Base-by-base conservation (phyloP, 2,329 filamentous ascomycete species). In the Massarina eburnea region DNA sequence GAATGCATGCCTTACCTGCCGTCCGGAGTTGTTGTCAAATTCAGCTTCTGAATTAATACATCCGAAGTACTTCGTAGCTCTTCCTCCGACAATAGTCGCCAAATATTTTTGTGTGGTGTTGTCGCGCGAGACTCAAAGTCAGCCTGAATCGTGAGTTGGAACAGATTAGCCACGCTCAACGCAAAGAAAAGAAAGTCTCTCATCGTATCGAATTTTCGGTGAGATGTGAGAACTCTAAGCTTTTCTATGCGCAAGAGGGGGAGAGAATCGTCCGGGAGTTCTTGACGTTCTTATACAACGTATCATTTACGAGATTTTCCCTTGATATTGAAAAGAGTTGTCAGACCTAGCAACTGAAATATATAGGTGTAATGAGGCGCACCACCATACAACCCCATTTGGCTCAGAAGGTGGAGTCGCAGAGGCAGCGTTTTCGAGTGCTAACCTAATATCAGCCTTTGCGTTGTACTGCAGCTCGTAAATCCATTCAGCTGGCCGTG, bases 41-140 rank as follows among this genome's bases (percentile, higher is more conserved):
- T 38, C 8, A 49, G 36, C 24, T 39, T 46, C 10, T 43, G 33
- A 15, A 20, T 20, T n/a, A 49, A 29, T 9, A 45, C 22, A 9
- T 20, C 12, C 1, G 39, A 39, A 14, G 46, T 40, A 15, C 35
- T 37, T 8, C 15, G 18, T 4, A 42, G 8, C 33, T 50, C 48
- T 12, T 47, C 19, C 6, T 36, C 32, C 6, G 48, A 43, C 12
- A 50, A 30, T 27, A 33, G 32, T 3, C 20, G 36, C 48, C 48
- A 50, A 8, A 50, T 18, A 20, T 50, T 50, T n/a, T 19, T 34
- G 21, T 37, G 40, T 14, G 43, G 41, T 19, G 48, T 43, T 33
- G 24, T 29, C n/a, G 14, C 33, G 33, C 40, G 26, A 33, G 38
- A 47, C 34, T 46, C 22, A 24, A 27, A 12, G 26, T 34, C 27